Percentiles rank a stretch among this genome's conserved stretches.
Evolutionary conservation across 352 stramenopile species (phyloP).

Genomic region (Phytopythium kandeliae): DNA sequence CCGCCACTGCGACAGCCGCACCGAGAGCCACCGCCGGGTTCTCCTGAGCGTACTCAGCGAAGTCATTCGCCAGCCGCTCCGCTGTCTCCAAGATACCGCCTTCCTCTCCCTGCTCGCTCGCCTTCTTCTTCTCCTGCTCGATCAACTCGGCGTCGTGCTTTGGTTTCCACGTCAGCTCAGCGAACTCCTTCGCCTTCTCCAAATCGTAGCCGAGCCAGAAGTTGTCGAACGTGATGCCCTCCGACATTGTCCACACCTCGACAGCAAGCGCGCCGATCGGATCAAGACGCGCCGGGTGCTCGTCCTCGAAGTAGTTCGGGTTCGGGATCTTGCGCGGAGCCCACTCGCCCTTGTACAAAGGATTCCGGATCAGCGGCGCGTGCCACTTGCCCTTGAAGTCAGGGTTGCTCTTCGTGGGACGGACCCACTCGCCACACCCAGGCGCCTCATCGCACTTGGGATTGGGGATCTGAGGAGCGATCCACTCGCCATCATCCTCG

Average conservation of each 20-base stretch:
- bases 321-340: conserved; percentile 87
- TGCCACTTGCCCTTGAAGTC: conserved; percentile 92
- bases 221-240: conserved; percentile 91
- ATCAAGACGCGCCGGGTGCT: conserved; percentile 72
- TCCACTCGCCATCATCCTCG: conserved; percentile 89
- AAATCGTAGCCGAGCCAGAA: conserved; percentile 88
- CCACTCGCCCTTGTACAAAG: conserved; percentile 91
- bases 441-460: conserved; percentile 76
- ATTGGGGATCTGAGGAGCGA: conserved; percentile 87
- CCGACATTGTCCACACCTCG: conserved; percentile 90
- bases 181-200: conserved; percentile 74
- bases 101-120: conserved; percentile 42
- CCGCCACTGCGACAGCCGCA: conserved; percentile 28
- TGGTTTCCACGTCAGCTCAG: conserved; percentile 57
- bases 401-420: conserved; percentile 86
- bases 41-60: conserved; percentile 43
- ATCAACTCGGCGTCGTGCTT: conserved; percentile 70
- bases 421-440: conserved; percentile 90
- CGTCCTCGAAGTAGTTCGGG: conserved; percentile 85
- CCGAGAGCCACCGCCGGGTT: conserved; percentile 55
- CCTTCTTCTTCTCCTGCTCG: conserved; percentile 48
- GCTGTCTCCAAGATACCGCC: conserved; percentile 37
- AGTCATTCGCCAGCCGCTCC: conserved; percentile 28
- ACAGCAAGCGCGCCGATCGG: conserved; percentile 87
- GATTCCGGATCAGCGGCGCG: conserved; percentile 89